A percentile compares a stretch with the other conserved stretches of the same genome.
phyloP scores from a whole-genome alignment of 2,329 filamentous ascomycete species.

The Fusarium pseudograminearum region DNA sequence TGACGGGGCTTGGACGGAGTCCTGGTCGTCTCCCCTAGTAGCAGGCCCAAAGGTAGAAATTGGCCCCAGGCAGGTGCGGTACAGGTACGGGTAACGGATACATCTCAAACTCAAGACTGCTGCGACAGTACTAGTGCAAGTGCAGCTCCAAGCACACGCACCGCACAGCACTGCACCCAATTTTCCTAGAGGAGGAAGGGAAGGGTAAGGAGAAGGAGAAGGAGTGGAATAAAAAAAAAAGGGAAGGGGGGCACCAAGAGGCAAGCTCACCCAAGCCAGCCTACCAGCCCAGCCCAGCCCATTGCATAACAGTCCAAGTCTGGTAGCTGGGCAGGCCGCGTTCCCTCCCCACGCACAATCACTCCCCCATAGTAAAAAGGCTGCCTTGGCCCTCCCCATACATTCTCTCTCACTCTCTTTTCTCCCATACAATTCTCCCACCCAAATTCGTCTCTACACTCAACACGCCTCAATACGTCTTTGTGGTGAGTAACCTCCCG shows the following conservation, averaged over 20 bases:
- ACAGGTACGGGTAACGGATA: constrained; percentile 32
- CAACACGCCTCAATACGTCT: constrained; percentile 55
- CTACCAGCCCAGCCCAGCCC: constrained; percentile 32
- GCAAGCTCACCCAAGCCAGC: constrained; percentile 35
- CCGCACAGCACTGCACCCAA: constrained; percentile 44
- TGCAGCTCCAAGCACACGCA: constrained; percentile 32
- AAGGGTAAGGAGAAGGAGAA: constrained; percentile 1
- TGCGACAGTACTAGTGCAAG: constrained; percentile 44
- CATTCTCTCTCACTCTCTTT: constrained; percentile 66
- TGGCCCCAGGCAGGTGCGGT: constrained; percentile 38
- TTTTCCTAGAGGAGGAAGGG: constrained; percentile 36
- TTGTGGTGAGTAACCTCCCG: constrained; percentile 64
- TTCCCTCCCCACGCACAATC: constrained; percentile 63
- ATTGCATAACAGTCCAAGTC: constrained; percentile 45
- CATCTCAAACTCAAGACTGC: constrained; percentile 14
- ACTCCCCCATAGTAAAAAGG: constrained; percentile 75
- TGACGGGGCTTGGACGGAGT: constrained; percentile 42
- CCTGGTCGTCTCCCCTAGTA: constrained; percentile 36
- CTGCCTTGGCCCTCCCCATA: constrained; percentile 66
- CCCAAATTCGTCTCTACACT: constrained; percentile 61
- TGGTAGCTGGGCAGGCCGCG: constrained; percentile 48
- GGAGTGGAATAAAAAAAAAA: not conserved
- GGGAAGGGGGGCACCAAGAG: constrained; percentile 39
- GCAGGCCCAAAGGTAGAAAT: constrained; percentile 30
- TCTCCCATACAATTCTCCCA: constrained; percentile 72